phyloP scores from a whole-genome alignment of 495 filamentous ascomycete species.

The Neurospora sp. region DNA sequence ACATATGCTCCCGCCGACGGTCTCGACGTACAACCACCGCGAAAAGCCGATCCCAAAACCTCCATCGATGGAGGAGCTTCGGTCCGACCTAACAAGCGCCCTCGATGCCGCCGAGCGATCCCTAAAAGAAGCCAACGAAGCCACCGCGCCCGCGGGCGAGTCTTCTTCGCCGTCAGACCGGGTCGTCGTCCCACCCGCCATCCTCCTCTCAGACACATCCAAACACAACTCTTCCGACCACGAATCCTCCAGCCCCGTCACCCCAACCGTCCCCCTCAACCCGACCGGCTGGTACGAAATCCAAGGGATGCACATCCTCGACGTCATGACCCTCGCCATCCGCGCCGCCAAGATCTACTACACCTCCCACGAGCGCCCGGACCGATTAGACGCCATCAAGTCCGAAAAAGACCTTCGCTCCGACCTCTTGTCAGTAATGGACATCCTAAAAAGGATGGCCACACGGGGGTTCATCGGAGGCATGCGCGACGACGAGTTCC shows the following conservation, averaged over 20 bases:
- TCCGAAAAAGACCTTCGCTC: slow-evolving; percentile 68
- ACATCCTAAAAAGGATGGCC: slow-evolving; percentile 84
- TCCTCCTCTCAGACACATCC: neutral
- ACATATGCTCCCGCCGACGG: slow-evolving; percentile 85
- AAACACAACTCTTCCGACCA: neutral
- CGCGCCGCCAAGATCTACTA: slow-evolving; percentile 93
- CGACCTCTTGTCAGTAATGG: slow-evolving; percentile 76
- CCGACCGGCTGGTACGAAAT: slow-evolving; percentile 65
- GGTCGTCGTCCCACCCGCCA: slow-evolving; percentile 16
- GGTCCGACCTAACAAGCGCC: slow-evolving; percentile 59
- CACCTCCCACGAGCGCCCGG: slow-evolving; percentile 71
- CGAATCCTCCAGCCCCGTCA: neutral
- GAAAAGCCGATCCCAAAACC: slow-evolving; percentile 79
- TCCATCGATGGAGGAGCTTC: slow-evolving; percentile 67
- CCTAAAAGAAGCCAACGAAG: slow-evolving; percentile 39
- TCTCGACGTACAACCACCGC: slow-evolving; percentile 88
- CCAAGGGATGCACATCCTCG: slow-evolving; percentile 82
- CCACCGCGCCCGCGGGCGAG: slow-evolving; percentile 15
- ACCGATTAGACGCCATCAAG: slow-evolving; percentile 74
- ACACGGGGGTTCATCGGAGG: slow-evolving; percentile 80
- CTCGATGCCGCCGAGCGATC: slow-evolving; percentile 56
- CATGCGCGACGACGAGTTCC: slow-evolving; percentile 61
- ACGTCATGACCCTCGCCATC: slow-evolving; percentile 87
- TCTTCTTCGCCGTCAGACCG: slow-evolving; percentile 7
- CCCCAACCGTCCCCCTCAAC: neutral